phyloP scores from a whole-genome alignment of 176 grass and related monocot species.

The Avena sativa region DNA sequence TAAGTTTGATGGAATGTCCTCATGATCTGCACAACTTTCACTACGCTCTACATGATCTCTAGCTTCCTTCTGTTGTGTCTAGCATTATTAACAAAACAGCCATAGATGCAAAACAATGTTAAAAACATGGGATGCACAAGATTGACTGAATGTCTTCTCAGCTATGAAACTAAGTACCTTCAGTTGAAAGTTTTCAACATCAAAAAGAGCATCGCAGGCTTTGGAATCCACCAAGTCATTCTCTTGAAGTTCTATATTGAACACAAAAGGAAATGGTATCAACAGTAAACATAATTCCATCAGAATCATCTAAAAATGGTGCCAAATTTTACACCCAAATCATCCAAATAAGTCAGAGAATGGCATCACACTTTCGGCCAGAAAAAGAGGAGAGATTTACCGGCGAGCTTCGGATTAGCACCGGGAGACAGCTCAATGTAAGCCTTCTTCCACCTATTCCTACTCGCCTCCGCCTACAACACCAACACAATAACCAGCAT shows the following conservation, averaged over 20 bases:
- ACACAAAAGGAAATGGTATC: neutral
- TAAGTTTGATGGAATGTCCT: constrained; percentile 19
- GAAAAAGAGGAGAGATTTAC: too few relatives aligned
- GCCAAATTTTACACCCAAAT: too few relatives aligned
- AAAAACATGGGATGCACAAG: too few relatives aligned
- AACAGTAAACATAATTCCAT: constrained; percentile 10
- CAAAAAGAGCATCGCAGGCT: constrained; percentile 28
- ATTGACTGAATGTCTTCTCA: neutral
- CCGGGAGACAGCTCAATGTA: constrained; percentile 16
- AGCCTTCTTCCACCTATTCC: constrained; percentile 12
- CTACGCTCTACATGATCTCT: neutral
- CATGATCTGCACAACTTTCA: constrained; percentile 1
- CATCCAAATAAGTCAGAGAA: too few relatives aligned
- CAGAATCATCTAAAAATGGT: too few relatives aligned
- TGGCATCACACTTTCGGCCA: too few relatives aligned
- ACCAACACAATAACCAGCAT: constrained; percentile 27
- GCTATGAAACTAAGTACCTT: constrained; percentile 43
- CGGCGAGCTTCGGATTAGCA: constrained; percentile 45
- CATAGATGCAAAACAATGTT: neutral
- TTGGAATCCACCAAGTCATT: constrained; percentile 43
- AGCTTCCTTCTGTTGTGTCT: constrained; percentile 38
- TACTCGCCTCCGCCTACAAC: neutral
- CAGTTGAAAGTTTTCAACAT: constrained; percentile 38
- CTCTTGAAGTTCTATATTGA: constrained; percentile 46
- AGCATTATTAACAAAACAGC: neutral